Conservation (phyloP, 805 yeast species). For the Monosporozyma yasuniensis region DNA sequence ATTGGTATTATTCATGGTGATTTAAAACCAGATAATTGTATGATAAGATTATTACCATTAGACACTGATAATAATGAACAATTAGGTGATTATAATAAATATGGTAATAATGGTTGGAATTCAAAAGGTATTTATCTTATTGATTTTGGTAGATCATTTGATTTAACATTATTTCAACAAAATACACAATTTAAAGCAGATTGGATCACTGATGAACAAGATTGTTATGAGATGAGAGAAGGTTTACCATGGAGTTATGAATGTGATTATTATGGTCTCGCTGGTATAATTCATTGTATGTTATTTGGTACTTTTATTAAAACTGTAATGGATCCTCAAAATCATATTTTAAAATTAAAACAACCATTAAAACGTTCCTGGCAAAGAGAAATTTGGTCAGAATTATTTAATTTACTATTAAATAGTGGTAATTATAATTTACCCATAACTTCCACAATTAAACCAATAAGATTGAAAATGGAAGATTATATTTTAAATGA, state of each 20-base stretch:
- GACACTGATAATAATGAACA: conserved; percentile 3
- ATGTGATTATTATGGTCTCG: conserved; percentile 77
- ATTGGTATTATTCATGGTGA: conserved; percentile 75
- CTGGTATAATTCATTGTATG: conserved; percentile 62
- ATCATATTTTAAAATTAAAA: background rate
- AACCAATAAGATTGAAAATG: conserved; percentile 6
- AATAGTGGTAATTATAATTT: conserved; percentile 39
- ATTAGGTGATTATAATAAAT: conserved; percentile 26
- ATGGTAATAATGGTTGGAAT: conserved; percentile 40
- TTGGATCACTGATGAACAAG: conserved; percentile 57
- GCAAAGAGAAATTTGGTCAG: conserved; percentile 64
- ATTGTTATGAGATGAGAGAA: conserved; percentile 61
- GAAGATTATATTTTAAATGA: conserved; percentile 10
- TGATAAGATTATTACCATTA: conserved; percentile 45
- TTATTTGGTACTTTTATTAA: conserved; percentile 61
- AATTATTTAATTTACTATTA: conserved; percentile 52
- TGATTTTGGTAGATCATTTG: conserved; percentile 78
- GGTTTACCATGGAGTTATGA: conserved; percentile 64
- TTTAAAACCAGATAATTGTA: conserved; percentile 76
- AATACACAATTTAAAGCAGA: conserved; percentile 48
- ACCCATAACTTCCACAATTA: conserved; percentile 36
- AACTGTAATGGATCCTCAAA: conserved; percentile 16
- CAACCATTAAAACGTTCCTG: conserved; percentile 55
- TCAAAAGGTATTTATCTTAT: conserved; percentile 52
- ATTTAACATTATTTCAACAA: conserved; percentile 45